Evolutionary conservation across 495 filamentous ascomycete genomes (phyloP).

Genomic region (Xylaria bambusicola): DNA sequence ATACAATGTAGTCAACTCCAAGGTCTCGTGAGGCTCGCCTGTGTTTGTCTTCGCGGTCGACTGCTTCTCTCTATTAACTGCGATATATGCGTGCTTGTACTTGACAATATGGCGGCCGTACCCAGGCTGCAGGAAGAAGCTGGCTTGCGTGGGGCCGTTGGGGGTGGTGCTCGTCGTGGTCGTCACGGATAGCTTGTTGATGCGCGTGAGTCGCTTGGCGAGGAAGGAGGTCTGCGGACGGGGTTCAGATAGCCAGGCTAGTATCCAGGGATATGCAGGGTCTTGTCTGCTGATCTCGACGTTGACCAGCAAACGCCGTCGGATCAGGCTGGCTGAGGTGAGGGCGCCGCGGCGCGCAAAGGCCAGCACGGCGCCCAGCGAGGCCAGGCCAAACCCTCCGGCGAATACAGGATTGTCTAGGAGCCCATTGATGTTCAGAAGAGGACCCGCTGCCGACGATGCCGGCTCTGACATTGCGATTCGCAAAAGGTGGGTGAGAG

Average conservation of each 20-base stretch:
- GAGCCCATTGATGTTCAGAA: constrained; percentile 52
- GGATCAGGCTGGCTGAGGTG: constrained; percentile 67
- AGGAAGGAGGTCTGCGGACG: constrained; percentile 56
- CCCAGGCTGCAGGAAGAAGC: constrained; percentile 87
- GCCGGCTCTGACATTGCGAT: constrained; percentile 34
- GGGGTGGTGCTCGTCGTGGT: constrained; percentile 61
- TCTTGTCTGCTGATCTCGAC: constrained; percentile 93
- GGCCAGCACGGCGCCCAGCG: constrained; percentile 74
- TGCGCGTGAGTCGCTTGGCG: constrained; percentile 48
- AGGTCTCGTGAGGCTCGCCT: constrained; percentile 89
- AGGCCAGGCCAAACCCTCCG: constrained; percentile 79
- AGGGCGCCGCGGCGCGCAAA: constrained; percentile 73
- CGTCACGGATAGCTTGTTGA: constrained; percentile 50
- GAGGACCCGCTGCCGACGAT: constrained; percentile 19
- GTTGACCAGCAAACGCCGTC: constrained; percentile 86
- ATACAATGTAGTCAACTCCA: constrained; percentile 91
- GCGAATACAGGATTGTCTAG: constrained; percentile 61
- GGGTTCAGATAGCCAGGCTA: constrained; percentile 89
- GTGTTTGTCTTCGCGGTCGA: constrained; percentile 68
- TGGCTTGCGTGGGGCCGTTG: constrained; percentile 67
- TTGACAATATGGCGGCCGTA: constrained; percentile 84
- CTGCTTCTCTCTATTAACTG: constrained; percentile 81
- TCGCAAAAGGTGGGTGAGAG: not conserved
- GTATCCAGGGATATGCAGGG: constrained; percentile 89
- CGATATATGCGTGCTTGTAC: constrained; percentile 77